A percentile compares a stretch with the other conserved stretches of the same genome.
Evolutionary conservation across 176 grass and related monocot species (phyloP).

Genomic region (Raddia distichophylla): DNA sequence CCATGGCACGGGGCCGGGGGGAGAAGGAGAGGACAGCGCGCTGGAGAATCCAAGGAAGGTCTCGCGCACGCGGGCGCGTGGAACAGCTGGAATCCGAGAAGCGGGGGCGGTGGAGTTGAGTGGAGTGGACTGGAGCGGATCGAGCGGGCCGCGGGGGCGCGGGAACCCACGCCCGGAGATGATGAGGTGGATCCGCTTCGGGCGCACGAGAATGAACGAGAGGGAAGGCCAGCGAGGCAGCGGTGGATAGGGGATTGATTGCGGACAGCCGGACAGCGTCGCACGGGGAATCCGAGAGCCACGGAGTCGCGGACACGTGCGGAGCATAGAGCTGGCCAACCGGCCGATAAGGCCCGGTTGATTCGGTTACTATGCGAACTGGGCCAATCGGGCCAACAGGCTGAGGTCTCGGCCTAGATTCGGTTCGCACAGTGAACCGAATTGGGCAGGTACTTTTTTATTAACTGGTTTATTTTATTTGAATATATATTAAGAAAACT

Average conservation of each 20-base stretch:
- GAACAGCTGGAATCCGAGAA: constrained; percentile 51
- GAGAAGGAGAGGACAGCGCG: background rate
- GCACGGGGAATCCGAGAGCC: background rate
- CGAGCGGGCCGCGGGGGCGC: background rate
- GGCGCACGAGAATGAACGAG: background rate
- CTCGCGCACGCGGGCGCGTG: background rate
- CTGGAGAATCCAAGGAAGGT: constrained; percentile 33
- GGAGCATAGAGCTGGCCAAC: no score
- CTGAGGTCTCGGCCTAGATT: no score
- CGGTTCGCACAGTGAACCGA: no score
- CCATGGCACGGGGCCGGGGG: background rate
- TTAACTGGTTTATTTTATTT: no score
- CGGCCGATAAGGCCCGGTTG: no score
- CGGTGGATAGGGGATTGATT: background rate
- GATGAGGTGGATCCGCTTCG: background rate
- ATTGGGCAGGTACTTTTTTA: no score
- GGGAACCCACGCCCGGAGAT: background rate
- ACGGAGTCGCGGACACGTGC: constrained; percentile 22
- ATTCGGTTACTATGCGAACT: no score
- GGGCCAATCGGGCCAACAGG: no score
- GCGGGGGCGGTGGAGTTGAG: constrained; percentile 4
- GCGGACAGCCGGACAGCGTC: background rate
- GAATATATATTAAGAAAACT: no score
- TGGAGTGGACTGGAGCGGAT: background rate
- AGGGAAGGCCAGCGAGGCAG: background rate